Percentiles rank a stretch among this genome's conserved stretches.
Evolutionary conservation across 2,329 filamentous ascomycete genomes (phyloP).

Genomic region (Pseudogymnoascus sp.): DNA sequence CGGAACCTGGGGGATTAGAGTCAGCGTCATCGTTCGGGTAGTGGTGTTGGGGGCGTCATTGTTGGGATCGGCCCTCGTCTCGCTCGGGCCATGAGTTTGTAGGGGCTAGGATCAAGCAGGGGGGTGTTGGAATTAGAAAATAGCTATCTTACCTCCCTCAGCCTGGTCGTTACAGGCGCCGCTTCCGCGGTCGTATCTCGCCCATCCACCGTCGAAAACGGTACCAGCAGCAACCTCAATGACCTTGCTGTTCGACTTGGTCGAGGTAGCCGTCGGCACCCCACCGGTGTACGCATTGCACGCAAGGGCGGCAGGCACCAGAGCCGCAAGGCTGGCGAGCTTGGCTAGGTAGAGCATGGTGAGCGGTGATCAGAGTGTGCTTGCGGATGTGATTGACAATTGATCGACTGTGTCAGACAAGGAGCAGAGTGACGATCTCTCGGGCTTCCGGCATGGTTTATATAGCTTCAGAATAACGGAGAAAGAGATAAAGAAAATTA

Average conservation of each 20-base stretch:
- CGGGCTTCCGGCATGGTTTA: background rate
- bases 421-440: background rate
- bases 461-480: background rate
- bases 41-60: background rate
- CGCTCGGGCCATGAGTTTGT: too few relatives aligned
- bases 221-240: constrained; percentile 27
- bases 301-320: constrained; percentile 24
- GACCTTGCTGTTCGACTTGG: constrained; percentile 25
- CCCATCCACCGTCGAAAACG: constrained; percentile 30
- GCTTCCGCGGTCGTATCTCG: constrained; percentile 32
- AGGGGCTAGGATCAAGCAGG: too few relatives aligned
- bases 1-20: constrained; percentile 15
- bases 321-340: constrained; percentile 17
- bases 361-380: background rate
- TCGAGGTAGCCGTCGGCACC: constrained; percentile 24
- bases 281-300: constrained; percentile 28
- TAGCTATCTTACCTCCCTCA: constrained; percentile 30
- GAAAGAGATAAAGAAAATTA: background rate
- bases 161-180: constrained; percentile 35
- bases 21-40: background rate
- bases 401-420: background rate
- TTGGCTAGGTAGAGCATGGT: constrained; percentile 2
- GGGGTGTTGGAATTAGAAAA: too few relatives aligned
- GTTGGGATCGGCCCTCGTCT: too few relatives aligned
- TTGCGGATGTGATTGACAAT: background rate